These are phyloP conservation scores for Trametes cinnabarina DNA, from an alignment of 768 basidiomycete genomes.

Conservation along the genomic window DNA sequence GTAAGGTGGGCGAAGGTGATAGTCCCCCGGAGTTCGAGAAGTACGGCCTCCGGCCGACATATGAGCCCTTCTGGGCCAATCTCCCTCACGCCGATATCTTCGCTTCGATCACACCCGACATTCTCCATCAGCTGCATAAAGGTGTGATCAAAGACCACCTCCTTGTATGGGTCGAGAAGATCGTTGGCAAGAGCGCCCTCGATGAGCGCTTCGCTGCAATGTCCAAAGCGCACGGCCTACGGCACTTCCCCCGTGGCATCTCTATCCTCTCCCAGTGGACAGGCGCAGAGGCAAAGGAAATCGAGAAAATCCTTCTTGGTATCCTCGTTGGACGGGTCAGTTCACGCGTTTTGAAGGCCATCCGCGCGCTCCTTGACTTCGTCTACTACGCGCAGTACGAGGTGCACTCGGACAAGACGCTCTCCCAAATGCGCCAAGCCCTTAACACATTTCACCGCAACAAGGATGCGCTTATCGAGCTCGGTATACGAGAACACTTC, in stretches of 20 bases:
- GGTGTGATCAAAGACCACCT: conserved; percentile 44
- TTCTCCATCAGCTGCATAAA: conserved; percentile 47
- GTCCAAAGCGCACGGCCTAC: conserved; percentile 6
- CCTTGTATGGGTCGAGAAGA: conserved; percentile 36
- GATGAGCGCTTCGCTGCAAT: conserved; percentile 9
- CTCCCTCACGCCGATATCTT: conserved; percentile 34
- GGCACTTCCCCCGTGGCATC: conserved; percentile 18
- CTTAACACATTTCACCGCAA: conserved; percentile 37
- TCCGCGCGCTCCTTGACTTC: conserved; percentile 26
- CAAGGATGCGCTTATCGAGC: conserved; percentile 37
- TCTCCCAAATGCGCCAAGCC: conserved; percentile 10
- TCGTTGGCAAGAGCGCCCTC: conserved; percentile 8
- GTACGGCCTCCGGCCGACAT: conserved; percentile 10
- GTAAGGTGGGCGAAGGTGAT: neutral
- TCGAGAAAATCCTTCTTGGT: conserved; percentile 22
- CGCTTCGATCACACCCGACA: conserved; percentile 33
- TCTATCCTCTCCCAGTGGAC: conserved; percentile 17
- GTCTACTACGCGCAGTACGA: conserved; percentile 26
- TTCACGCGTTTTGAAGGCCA: conserved; percentile 1
- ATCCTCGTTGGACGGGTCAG: conserved; percentile 12
- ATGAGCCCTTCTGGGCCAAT: conserved; percentile 12
- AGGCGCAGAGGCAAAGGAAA: conserved; percentile 25
- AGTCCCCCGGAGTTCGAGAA: neutral
- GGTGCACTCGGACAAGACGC: conserved; percentile 8
- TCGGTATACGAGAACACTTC: conserved; percentile 34